Conservation (phyloP, 2,329 filamentous ascomycete genomes). For the Tolypocladium album region DNA sequence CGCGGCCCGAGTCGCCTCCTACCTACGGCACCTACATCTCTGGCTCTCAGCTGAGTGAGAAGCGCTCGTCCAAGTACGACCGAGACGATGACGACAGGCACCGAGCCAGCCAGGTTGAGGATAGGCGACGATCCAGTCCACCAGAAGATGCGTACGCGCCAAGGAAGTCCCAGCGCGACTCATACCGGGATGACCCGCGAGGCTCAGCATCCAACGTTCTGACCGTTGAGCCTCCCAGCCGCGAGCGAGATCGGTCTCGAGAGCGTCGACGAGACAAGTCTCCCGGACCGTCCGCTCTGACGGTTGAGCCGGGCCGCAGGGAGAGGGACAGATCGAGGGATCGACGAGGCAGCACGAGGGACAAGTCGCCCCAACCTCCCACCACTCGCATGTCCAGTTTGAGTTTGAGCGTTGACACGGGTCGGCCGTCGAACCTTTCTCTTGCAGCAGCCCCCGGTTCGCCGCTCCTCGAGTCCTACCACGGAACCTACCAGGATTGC, state of each 20-base stretch:
- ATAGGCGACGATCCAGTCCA: slow-evolving; percentile 5
- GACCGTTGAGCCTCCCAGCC: slow-evolving; percentile 27
- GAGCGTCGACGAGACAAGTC: slow-evolving; percentile 20
- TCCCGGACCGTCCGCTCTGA: slow-evolving; percentile 10
- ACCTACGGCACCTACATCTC: slow-evolving; percentile 19
- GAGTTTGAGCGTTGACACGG: slow-evolving; percentile 37
- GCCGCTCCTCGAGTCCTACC: slow-evolving; percentile 83
- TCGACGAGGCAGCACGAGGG: slow-evolving; percentile 24
- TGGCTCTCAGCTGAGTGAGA: slow-evolving; percentile 7
- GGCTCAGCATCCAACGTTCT: slow-evolving; percentile 27
- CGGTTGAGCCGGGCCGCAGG: slow-evolving; percentile 8
- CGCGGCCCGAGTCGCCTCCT: slow-evolving; percentile 8
- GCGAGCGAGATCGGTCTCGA: slow-evolving; percentile 22
- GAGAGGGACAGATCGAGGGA: slow-evolving; percentile 14
- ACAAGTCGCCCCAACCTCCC: slow-evolving; percentile 37
- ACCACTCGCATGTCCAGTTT: slow-evolving; percentile 40
- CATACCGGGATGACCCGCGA: slow-evolving; percentile 23
- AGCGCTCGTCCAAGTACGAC: slow-evolving; percentile 12
- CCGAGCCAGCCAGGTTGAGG: not conserved
- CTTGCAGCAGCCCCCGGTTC: slow-evolving; percentile 58
- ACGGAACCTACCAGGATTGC: slow-evolving; percentile 86
- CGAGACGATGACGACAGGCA: slow-evolving; percentile 1
- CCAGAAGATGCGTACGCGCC: slow-evolving; percentile 9
- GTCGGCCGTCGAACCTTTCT: slow-evolving; percentile 28
- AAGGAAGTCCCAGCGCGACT: slow-evolving; percentile 9